These are phyloP conservation scores for Athelia sp. DNA, from an alignment of 1,284 basidiomycete species.

Conservation along the genomic window DNA sequence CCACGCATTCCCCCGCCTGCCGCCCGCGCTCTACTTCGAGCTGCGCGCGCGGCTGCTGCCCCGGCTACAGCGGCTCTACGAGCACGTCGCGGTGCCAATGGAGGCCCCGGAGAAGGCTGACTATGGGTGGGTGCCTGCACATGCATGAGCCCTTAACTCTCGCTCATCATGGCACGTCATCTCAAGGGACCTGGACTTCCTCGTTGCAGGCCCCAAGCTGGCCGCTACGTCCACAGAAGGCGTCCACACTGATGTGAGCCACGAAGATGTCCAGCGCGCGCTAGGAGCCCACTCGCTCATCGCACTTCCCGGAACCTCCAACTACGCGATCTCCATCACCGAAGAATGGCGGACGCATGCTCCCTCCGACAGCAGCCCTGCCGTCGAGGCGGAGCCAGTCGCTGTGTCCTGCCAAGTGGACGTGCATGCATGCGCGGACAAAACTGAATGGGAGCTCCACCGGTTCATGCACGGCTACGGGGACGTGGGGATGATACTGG, in stretches of 20 bases:
- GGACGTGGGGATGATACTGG: slow-evolving; percentile 64
- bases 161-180: neutral
- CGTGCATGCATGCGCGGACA: slow-evolving; percentile 49
- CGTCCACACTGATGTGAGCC: slow-evolving; percentile 21
- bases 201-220: slow-evolving; percentile 40
- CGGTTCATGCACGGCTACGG: slow-evolving; percentile 59
- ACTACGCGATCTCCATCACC: slow-evolving; percentile 50
- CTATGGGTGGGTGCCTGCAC: slow-evolving; percentile 40
- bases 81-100: slow-evolving; percentile 43
- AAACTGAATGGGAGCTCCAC: slow-evolving; percentile 42
- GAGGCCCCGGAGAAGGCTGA: slow-evolving; percentile 61
- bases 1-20: slow-evolving; percentile 48
- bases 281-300: slow-evolving; percentile 47
- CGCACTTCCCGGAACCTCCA: slow-evolving; percentile 47
- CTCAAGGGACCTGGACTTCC: slow-evolving; percentile 53
- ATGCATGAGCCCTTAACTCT: too few relatives aligned
- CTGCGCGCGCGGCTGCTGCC: slow-evolving; percentile 41
- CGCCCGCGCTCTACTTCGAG: slow-evolving; percentile 41
- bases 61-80: slow-evolving; percentile 40
- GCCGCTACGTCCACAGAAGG: slow-evolving; percentile 10
- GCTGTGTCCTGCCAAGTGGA: slow-evolving; percentile 49
- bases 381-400: slow-evolving; percentile 16
- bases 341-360: slow-evolving; percentile 14
- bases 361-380: slow-evolving; percentile 8
- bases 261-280: slow-evolving; percentile 33